These are phyloP conservation scores for Ceratobasidium sp. DNA, from an alignment of 1,284 basidiomycete genomes.

Conservation along the genomic window DNA sequence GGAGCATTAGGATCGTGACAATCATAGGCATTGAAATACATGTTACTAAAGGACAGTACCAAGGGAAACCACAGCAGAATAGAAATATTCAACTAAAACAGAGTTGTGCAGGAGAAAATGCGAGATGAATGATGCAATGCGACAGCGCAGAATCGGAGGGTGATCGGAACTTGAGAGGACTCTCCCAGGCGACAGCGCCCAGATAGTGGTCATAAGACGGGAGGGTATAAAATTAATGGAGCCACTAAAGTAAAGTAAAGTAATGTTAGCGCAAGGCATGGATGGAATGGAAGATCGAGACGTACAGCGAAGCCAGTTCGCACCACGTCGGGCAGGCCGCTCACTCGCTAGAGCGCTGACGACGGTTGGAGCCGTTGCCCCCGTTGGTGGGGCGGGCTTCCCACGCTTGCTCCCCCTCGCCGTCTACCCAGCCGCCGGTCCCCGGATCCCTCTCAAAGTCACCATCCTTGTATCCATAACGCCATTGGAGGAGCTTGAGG, in stretches of 20 bases:
- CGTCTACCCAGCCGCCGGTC: conserved; percentile 45
- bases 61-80: conserved; percentile 2
- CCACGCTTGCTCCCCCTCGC: conserved; percentile 47
- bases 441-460: conserved; percentile 68
- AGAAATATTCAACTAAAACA: conserved; percentile 35
- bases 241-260: neutral
- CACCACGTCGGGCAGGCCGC: neutral
- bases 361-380: conserved; percentile 7
- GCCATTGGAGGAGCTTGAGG: conserved; percentile 70
- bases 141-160: conserved; percentile 27
- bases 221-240: conserved; percentile 24
- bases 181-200: conserved; percentile 21
- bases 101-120: conserved; percentile 20
- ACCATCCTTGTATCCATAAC: conserved; percentile 82
- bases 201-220: conserved; percentile 16
- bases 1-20: neutral
- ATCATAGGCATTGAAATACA: conserved; percentile 21
- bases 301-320: conserved; percentile 25
- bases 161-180: neutral
- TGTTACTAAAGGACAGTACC: conserved; percentile 24
- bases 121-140: conserved; percentile 22
- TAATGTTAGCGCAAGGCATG: neutral
- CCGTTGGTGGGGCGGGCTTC: conserved; percentile 14
- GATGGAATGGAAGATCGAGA: neutral
- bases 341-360: conserved; percentile 23